Base-by-base conservation (phyloP, 1,139 yeast genomes). In the Starmera stellimalicola region DNA sequence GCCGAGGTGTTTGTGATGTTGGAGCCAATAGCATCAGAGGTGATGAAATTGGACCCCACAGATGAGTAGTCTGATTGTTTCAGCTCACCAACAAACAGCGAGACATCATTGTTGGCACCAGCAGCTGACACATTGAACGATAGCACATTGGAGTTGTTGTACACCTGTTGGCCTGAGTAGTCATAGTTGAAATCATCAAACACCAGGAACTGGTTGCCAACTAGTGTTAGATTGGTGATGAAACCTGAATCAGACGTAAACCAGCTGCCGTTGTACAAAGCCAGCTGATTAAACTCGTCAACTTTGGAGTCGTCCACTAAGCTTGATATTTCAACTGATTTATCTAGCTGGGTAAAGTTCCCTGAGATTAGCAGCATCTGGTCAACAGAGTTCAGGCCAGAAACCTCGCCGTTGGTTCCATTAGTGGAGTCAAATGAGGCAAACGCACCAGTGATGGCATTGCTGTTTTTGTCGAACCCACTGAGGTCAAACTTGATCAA, bases 351-450 rank as follows among this genome's bases (percentile, higher is more conserved):
- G 26, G 51, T 41, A 43, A 66, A 65, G 14, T 54, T 51, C 16
- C 75, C 74, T 8, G 53, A 45, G 6, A 66, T 36, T 6, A 65
- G 50, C n/a, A 65, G 41, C 3, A 71, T 70, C 23, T 57, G 56
- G 19, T 55, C 45, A 2, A 54, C 38, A n/a, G 47, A 34, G 3
- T 40, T 35, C 3, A 33, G 6, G n/a, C 10, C 8, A 2, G 7
- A 2, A 17, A 27, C 30, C 7, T 9, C 14, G 4, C 25, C 38
- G n/a, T 27, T n/a, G 16, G 42, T 39, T 37, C 38, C 37, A 31
- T 51, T 12, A 37, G 44, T 19, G n/a, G n/a, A n/a, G 18, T 28
- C 35, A 22, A 15, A 29, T 4, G 14, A 35, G 35, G 15, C 36
- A 16, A 18, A 39, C 17, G 16, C 12, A 7, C 34, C 34, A 10